Evolutionary conservation across 2,329 filamentous ascomycete genomes (phyloP).

Genomic region (Pseudocercospora fuligena): DNA sequence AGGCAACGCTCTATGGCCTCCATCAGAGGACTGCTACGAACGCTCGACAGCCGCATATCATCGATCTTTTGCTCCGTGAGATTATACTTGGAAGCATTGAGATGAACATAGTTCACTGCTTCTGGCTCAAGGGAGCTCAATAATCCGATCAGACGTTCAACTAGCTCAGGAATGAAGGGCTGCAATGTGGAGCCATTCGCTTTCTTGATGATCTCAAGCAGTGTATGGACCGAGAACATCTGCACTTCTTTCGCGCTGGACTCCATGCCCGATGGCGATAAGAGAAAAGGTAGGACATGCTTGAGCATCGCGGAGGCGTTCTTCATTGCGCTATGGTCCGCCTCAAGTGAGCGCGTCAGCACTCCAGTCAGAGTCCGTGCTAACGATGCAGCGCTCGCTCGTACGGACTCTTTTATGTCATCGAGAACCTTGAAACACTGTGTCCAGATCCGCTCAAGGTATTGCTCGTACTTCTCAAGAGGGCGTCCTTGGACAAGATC

Average conservation of each 20-base stretch:
- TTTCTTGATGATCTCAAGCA: slow-evolving; percentile 89
- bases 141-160: slow-evolving; percentile 79
- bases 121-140: slow-evolving; percentile 89
- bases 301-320: slow-evolving; percentile 79
- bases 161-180: slow-evolving; percentile 79
- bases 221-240: slow-evolving; percentile 75
- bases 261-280: slow-evolving; percentile 87
- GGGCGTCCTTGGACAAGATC: slow-evolving; percentile 84
- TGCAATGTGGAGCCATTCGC: slow-evolving; percentile 75
- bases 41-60: slow-evolving; percentile 78
- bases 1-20: slow-evolving; percentile 90
- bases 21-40: slow-evolving; percentile 85
- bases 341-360: slow-evolving; percentile 82
- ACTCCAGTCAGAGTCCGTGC: slow-evolving; percentile 84
- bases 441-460: slow-evolving; percentile 83
- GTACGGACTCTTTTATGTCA: slow-evolving; percentile 91
- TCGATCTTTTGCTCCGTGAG: slow-evolving; percentile 89
- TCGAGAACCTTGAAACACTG: slow-evolving; percentile 89
- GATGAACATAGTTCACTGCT: slow-evolving; percentile 87
- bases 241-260: slow-evolving; percentile 88
- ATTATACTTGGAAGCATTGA: slow-evolving; percentile 82
- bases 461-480: slow-evolving; percentile 72
- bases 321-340: slow-evolving; percentile 68
- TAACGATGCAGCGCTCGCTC: slow-evolving; percentile 77
- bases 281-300: slow-evolving; percentile 85